phyloP scores from a whole-genome alignment of 805 yeast species.

The Zygosaccharomyces bisporus region DNA sequence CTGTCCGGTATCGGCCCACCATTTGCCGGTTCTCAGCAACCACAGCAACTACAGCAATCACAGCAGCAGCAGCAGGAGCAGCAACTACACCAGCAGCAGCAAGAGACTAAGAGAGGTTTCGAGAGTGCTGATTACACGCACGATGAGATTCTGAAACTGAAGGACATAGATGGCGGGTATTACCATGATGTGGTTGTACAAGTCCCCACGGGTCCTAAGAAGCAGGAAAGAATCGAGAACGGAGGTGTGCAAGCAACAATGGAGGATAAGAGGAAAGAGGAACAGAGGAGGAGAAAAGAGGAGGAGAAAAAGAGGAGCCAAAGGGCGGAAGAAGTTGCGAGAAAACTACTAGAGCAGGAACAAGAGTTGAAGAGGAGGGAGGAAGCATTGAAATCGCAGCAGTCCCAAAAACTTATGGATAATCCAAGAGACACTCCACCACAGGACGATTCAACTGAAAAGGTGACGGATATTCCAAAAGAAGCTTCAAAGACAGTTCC shows the following conservation, averaged over 20 bases:
- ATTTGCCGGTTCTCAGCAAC: neutral
- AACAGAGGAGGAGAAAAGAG: neutral
- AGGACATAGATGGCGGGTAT: conserved; percentile 25
- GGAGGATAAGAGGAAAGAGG: conserved; percentile 4
- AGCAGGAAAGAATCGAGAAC: conserved; percentile 1
- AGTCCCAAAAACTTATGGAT: conserved; percentile 10
- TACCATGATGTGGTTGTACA: conserved; percentile 29
- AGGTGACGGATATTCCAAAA: conserved; percentile 2
- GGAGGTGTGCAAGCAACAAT: conserved; percentile 6
- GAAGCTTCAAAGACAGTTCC: neutral
- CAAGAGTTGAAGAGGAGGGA: conserved; percentile 14
- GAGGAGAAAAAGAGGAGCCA: conserved; percentile 6
- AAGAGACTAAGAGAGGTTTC: conserved; percentile 12
- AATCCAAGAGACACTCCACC: neutral
- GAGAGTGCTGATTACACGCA: conserved; percentile 26
- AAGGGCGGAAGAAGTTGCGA: conserved; percentile 27
- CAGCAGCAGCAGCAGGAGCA: conserved; percentile 2
- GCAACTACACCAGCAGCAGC: conserved; percentile 2
- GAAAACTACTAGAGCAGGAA: conserved; percentile 19
- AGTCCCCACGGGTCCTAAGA: conserved; percentile 24
- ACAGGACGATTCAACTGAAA: conserved; percentile 9
- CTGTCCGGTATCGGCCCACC: conserved; percentile 3
- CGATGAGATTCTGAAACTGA: conserved; percentile 27
- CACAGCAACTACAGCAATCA: neutral
- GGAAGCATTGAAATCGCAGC: conserved; percentile 14